These are phyloP conservation scores for Oryza brachyantha DNA, from an alignment of 176 grass and related monocot species.

Conservation along the genomic window DNA sequence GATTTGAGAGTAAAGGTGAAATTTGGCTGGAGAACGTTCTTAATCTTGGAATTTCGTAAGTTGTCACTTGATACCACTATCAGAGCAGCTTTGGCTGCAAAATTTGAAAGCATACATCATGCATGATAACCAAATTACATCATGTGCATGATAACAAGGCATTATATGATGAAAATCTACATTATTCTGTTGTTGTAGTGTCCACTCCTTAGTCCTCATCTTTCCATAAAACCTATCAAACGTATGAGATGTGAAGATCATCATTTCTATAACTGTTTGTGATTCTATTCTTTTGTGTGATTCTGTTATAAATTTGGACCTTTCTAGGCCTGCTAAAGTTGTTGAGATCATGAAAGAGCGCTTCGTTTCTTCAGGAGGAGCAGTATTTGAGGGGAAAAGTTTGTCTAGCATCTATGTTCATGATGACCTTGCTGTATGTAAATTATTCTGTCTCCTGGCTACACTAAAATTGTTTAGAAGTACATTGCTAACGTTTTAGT, in stretches of 20 bases:
- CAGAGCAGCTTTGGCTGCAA: background rate
- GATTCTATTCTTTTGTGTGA: constrained; percentile 1
- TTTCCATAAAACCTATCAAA: background rate
- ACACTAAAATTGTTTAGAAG: constrained; percentile 5
- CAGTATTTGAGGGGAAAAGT: constrained; percentile 63
- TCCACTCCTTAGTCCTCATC: too few species aligned
- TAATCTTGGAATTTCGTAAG: constrained; percentile 88
- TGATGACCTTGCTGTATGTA: constrained; percentile 73
- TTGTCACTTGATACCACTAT: background rate
- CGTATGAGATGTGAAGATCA: background rate
- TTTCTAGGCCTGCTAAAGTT: constrained; percentile 74
- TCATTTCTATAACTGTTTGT: background rate
- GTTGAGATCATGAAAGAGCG: constrained; percentile 80
- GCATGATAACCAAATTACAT: background rate
- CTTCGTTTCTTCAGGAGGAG: constrained; percentile 76
- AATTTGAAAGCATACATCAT: background rate
- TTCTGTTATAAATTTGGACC: background rate
- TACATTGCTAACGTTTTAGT: background rate
- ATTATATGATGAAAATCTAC: background rate
- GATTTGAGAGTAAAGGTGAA: constrained; percentile 81
- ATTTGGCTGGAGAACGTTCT: constrained; percentile 94
- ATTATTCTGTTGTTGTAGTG: background rate
- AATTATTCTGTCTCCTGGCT: background rate
- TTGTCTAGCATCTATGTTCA: constrained; percentile 61
- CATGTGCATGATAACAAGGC: background rate